Evolutionary conservation across 2,329 filamentous ascomycete genomes (phyloP), one percentile per base, ranked within the genome.

Genomic region (Didymella sp.): DNA sequence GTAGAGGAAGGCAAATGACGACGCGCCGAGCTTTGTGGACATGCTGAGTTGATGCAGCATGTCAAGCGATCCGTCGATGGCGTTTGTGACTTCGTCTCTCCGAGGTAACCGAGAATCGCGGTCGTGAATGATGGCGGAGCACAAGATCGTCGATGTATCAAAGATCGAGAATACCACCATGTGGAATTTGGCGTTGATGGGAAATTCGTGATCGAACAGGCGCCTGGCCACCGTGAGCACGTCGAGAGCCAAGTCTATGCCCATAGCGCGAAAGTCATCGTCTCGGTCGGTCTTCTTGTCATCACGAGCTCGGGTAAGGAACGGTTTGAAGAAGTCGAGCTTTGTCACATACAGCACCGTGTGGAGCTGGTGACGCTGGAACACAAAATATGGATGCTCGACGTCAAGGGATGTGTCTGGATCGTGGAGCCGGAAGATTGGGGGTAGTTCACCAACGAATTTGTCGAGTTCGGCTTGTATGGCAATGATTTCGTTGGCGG

Each of bases 81-180:
- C 74, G 44, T 74, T 63, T 21, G 80, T 62, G 15, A 81, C 72
- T 15, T 79, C 75, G 1, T 77, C 70, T 12, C 79, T 78, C 12
- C 73, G 74, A 4, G 77, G 76, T 3, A 84, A 70, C 12, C 67
- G 72, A 17, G 67, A 61, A 27, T 79, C 72, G n/a, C 71, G 65
- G 55, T 85, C 82, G 56, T 84, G 82, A 4, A 83, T 75, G 6
- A 85, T 71, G 2, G 81, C 79, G 0, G 82, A 84, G 69, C 80
- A 84, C 4, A 84, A 66, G 17, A 82, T 72, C 0, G 82, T 80
- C 0, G 81, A 77, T 0, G 80, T 82, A 58, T 85, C 81, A 43
- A 85, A 85, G 28, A 83, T 78, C 40, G 76, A 74, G 53, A 84
- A 84, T 0, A 81, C 71, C 6, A 81, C 77, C 48, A 81, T 77